phyloP scores from a whole-genome alignment of 1,284 basidiomycete genomes.

The Sphaerobolus stellatus region DNA sequence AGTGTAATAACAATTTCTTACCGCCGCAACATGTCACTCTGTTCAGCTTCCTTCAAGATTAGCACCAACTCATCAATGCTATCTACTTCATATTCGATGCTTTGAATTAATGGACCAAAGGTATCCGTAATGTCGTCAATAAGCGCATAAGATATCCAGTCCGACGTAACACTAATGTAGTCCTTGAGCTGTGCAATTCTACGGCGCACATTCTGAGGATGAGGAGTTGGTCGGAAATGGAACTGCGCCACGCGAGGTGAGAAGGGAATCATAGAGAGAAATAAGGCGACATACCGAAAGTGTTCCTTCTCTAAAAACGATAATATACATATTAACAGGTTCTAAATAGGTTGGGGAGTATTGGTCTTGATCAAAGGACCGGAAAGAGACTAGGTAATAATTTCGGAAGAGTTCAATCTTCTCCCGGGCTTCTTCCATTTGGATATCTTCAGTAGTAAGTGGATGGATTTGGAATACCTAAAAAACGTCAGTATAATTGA shows the following conservation, averaged over 20 bases:
- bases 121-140: constrained; percentile 99
- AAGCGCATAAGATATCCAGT: constrained; percentile 99
- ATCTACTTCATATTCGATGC: constrained; percentile 99
- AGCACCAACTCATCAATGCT: constrained; percentile 97
- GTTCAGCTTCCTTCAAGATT: constrained; percentile 87
- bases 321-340: constrained; percentile 99
- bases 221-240: constrained; percentile 96
- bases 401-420: constrained; percentile 99
- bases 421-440: constrained; percentile 98
- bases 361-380: constrained; percentile 97
- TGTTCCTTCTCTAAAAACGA: constrained; percentile 98
- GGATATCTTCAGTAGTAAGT: constrained; percentile 97
- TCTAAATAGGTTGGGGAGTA: constrained; percentile 98
- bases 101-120: constrained; percentile 97
- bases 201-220: constrained; percentile 95
- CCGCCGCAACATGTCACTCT: constrained; percentile 76
- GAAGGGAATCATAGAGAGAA: constrained; percentile 2
- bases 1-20: constrained; percentile 24
- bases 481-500: no score
- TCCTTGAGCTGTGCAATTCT: constrained; percentile 99
- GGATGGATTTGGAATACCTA: constrained; percentile 97
- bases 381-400: constrained; percentile 99
- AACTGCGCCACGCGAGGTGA: constrained; percentile 55
- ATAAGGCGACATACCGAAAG: constrained; percentile 64
- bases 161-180: constrained; percentile 98